Conservation (phyloP, 805 yeast species). For the Candida lessepsii region DNA sequence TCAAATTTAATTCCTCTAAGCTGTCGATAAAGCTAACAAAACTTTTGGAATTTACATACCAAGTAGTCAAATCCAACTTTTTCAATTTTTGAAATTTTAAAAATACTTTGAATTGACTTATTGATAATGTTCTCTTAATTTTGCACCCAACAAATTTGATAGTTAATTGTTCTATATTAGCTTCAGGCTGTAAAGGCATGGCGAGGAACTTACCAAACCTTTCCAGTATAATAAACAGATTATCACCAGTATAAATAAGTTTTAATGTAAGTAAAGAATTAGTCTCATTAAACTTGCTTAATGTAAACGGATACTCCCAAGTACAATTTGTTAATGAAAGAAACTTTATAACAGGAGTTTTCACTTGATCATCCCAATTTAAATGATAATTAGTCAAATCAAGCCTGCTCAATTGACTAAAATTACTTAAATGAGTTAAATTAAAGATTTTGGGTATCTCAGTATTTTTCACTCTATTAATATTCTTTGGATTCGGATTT, state of each 20-base stretch:
- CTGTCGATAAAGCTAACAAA: neutral
- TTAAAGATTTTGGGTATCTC: conserved; percentile 36
- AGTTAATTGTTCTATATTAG: conserved; percentile 16
- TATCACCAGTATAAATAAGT: conserved; percentile 25
- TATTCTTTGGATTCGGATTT: conserved; percentile 20
- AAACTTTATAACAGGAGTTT: neutral
- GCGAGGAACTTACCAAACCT: conserved; percentile 31
- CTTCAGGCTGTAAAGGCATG: conserved; percentile 19
- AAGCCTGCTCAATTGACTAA: conserved; percentile 32
- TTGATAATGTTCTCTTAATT: conserved; percentile 12
- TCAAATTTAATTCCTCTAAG: neutral
- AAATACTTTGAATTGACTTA: conserved; percentile 13
- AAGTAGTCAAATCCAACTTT: conserved; percentile 15
- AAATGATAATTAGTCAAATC: conserved; percentile 42
- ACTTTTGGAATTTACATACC: conserved; percentile 10
- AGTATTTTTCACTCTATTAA: conserved; percentile 12
- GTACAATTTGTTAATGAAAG: conserved; percentile 44
- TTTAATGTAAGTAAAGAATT: conserved; percentile 22
- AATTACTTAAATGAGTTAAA: conserved; percentile 42
- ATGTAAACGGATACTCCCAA: conserved; percentile 57
- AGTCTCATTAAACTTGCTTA: conserved; percentile 33
- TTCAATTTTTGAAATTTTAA: conserved; percentile 15
- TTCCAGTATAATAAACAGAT: conserved; percentile 38
- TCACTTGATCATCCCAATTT: conserved; percentile 30
- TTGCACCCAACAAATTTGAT: conserved; percentile 14